Conservation (phyloP, 1,284 basidiomycete genomes). For the Coniferiporia sulphurascens region DNA sequence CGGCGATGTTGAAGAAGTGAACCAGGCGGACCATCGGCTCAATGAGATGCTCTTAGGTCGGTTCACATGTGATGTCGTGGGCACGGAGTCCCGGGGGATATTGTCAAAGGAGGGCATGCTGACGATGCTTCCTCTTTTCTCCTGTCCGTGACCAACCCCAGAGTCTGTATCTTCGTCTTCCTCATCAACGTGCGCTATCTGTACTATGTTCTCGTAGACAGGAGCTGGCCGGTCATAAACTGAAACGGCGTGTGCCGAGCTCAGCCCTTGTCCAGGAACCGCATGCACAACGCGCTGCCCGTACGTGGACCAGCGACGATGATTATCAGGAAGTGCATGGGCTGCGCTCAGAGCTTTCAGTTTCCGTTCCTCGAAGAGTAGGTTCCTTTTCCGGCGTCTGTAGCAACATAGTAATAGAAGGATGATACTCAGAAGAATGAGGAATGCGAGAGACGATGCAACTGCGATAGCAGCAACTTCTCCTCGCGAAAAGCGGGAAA, state of each 20-base stretch:
- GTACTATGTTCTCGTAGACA: background rate
- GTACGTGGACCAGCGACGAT: background rate
- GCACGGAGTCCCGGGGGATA: conserved; percentile 1
- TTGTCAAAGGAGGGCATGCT: conserved; percentile 9
- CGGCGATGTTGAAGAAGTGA: conserved; percentile 3
- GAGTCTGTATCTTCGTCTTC: conserved; percentile 14
- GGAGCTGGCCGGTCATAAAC: background rate
- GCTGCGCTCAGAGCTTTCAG: background rate
- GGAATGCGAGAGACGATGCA: conserved; percentile 45
- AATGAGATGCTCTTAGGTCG: conserved; percentile 10
- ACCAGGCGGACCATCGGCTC: conserved; percentile 15
- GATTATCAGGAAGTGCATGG: background rate
- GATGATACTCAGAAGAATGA: conserved; percentile 35
- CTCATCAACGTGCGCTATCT: background rate
- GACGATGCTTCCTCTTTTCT: conserved; percentile 8
- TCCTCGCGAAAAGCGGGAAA: conserved; percentile 35
- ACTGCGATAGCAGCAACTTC: conserved; percentile 61
- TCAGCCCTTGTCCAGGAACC: background rate
- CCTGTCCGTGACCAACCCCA: conserved; percentile 11
- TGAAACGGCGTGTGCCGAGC: background rate
- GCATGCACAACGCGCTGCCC: background rate
- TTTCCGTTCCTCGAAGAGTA: background rate
- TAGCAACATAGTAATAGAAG: conserved; percentile 45
- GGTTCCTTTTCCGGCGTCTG: conserved; percentile 25
- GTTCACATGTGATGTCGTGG: background rate